These are phyloP conservation scores for Vaucheria bursata DNA, from an alignment of 352 stramenopile genomes.

Conservation along the genomic window DNA sequence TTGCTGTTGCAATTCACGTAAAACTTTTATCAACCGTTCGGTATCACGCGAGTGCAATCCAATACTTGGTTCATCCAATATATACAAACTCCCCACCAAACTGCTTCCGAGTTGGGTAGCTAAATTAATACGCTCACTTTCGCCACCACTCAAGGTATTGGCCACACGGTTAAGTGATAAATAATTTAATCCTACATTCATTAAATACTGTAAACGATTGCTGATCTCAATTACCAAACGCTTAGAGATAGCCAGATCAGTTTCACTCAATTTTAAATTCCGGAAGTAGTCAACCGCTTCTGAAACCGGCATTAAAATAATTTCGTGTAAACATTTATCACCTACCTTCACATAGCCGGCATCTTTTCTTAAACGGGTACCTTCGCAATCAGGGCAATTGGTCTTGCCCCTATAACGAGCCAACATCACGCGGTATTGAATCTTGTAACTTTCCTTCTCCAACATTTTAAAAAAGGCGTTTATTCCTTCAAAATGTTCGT, in stretches of 20 bases:
- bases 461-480: no score
- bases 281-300: background rate
- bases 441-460: no score
- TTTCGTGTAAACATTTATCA: background rate
- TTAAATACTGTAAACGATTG: background rate
- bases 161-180: background rate
- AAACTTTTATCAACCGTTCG: background rate
- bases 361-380: background rate
- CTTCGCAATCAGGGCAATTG: background rate
- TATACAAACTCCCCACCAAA: background rate
- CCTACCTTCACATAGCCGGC: background rate
- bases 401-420: background rate
- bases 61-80: background rate
- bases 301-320: background rate
- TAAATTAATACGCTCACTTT: background rate
- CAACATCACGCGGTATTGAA: no score
- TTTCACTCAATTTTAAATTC: background rate
- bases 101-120: background rate
- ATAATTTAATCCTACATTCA: background rate
- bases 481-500: no score
- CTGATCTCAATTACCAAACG: background rate
- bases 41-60: background rate
- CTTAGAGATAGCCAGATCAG: no score
- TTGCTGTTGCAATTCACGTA: background rate
- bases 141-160: background rate